Evolutionary conservation across 441 rosid species (phyloP).

Genomic region (Populus tomentosa): DNA sequence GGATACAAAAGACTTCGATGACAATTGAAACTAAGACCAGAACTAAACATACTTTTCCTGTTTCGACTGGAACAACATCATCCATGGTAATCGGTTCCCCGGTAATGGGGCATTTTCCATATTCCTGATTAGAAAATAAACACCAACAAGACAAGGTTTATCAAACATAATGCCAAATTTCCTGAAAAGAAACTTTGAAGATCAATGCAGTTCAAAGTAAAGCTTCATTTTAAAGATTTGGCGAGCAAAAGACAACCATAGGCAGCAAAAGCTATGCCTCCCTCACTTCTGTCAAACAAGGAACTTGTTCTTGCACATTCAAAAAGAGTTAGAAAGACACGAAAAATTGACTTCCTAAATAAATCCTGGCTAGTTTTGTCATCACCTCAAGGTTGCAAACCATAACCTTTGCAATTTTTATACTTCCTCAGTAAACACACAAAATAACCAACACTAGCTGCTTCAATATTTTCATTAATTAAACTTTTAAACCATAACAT

Average conservation of each 20-base stretch:
- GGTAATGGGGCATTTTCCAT: slow-evolving; percentile 90
- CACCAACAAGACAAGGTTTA: neutral
- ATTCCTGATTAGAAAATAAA: slow-evolving; percentile 48
- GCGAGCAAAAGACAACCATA: neutral
- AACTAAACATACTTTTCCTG: slow-evolving; percentile 59
- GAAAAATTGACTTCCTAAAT: neutral
- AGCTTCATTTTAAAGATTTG: neutral
- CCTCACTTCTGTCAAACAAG: neutral
- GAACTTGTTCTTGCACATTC: neutral
- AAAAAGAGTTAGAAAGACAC: neutral
- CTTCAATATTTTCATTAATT: no score
- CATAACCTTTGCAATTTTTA: neutral
- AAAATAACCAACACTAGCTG: neutral
- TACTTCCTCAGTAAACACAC: neutral
- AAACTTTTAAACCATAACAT: neutral
- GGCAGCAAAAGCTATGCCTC: neutral
- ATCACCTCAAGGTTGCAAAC: neutral
- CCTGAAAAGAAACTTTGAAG: neutral
- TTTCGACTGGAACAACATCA: slow-evolving; percentile 71
- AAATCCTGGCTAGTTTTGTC: no score
- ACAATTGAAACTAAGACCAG: neutral
- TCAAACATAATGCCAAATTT: neutral
- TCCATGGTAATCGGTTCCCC: slow-evolving; percentile 74
- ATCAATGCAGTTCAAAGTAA: neutral
- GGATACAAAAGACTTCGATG: neutral